These are phyloP conservation scores for Kockovaella imperatae DNA, from an alignment of 768 basidiomycete genomes.

Conservation along the genomic window DNA sequence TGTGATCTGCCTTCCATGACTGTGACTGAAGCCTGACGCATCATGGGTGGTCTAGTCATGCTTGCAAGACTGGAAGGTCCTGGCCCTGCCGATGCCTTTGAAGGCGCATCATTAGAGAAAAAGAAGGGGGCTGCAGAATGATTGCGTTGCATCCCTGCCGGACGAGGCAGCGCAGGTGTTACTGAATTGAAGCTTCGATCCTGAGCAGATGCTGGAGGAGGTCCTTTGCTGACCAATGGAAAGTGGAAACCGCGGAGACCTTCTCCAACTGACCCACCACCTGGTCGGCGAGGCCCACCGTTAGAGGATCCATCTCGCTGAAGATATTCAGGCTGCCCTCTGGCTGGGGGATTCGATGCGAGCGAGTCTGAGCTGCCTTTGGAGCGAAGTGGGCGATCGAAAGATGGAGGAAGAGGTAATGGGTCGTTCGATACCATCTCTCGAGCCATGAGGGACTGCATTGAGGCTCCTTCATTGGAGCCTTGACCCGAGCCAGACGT, in stretches of 20 bases:
- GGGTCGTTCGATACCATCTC: too few relatives aligned
- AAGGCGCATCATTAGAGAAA: conserved; percentile 4
- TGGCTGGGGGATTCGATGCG: conserved; percentile 19
- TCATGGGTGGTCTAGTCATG: conserved; percentile 44
- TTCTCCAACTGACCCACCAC: conserved; percentile 30
- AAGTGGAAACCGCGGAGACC: conserved; percentile 37
- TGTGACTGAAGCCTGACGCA: conserved; percentile 54
- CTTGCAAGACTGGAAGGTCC: conserved; percentile 1
- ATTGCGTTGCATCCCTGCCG: conserved; percentile 20
- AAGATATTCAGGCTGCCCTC: conserved; percentile 14
- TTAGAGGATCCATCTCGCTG: conserved; percentile 3
- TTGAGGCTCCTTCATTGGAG: too few relatives aligned
- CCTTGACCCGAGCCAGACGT: too few relatives aligned
- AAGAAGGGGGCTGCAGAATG: conserved; percentile 28
- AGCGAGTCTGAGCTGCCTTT: conserved; percentile 25
- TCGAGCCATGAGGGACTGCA: too few relatives aligned
- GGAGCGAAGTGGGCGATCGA: conserved; percentile 3
- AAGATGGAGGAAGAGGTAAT: conserved; percentile 6
- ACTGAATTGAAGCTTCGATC: not conserved
- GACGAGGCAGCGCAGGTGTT: conserved; percentile 1
- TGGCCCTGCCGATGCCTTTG: conserved; percentile 2
- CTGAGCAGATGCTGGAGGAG: conserved; percentile 1
- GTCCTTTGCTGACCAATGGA: conserved; percentile 22
- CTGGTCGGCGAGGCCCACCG: conserved; percentile 13
- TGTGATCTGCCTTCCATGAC: conserved; percentile 50